Percentiles rank a stretch among this genome's conserved stretches.
These are phyloP conservation scores for Candida broadrunensis DNA, from an alignment of 805 yeast genomes.

Conservation along the genomic window DNA sequence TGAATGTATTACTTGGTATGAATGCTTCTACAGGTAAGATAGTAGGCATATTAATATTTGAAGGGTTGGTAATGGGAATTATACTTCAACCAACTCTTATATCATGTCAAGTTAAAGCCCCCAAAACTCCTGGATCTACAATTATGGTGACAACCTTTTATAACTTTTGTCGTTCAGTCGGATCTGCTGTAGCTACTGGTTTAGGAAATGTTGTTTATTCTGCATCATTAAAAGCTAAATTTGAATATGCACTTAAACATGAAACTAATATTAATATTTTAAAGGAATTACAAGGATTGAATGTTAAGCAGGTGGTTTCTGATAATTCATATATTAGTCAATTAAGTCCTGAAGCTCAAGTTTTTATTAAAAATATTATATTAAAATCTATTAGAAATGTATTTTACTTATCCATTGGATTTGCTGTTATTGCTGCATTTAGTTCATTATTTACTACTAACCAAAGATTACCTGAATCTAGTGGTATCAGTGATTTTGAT, in stretches of 20 bases:
- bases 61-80: slow-evolving; percentile 50
- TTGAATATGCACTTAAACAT: slow-evolving; percentile 4
- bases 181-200: slow-evolving; percentile 42
- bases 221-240: slow-evolving; percentile 7
- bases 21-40: slow-evolving; percentile 32
- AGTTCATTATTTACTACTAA: slow-evolving; percentile 33
- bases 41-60: slow-evolving; percentile 44
- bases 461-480: slow-evolving; percentile 21
- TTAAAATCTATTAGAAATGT: slow-evolving; percentile 38
- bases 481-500: too few species aligned
- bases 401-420: slow-evolving; percentile 39
- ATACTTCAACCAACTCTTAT: slow-evolving; percentile 45
- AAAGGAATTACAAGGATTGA: slow-evolving; percentile 6
- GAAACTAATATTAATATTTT: slow-evolving; percentile 3
- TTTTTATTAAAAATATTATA: slow-evolving; percentile 21
- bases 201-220: slow-evolving; percentile 8
- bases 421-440: slow-evolving; percentile 27
- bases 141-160: slow-evolving; percentile 46
- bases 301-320: slow-evolving; percentile 6
- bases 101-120: slow-evolving; percentile 47
- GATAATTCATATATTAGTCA: slow-evolving; percentile 1
- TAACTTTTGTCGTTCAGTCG: slow-evolving; percentile 44
- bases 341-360: slow-evolving; percentile 19
- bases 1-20: slow-evolving; percentile 35
- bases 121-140: slow-evolving; percentile 48